Evolutionary conservation across 1,284 basidiomycete species (phyloP), one percentile per base, ranked within the genome.

Genomic region (Neonothopanus nambi): DNA sequence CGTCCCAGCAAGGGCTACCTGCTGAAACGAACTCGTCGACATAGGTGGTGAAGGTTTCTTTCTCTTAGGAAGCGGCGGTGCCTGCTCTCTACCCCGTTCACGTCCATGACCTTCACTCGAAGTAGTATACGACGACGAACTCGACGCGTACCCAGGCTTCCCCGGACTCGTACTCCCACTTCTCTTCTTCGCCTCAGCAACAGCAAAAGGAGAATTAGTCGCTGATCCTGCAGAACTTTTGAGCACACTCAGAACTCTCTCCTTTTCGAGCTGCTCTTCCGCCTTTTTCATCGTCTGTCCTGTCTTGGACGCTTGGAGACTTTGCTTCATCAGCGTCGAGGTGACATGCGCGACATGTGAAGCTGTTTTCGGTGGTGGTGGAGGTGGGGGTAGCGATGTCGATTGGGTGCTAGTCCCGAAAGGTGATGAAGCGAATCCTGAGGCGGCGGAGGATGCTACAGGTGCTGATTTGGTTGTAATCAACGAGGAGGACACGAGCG

Each of bases 181-280:
- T 5, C 66, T 55, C 13, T 60, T 58, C 2, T 37, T n/a, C 5
- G 18, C 48, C 41, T 28, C 45, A 37, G 50, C 51, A 40, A 38
- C 49, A 36, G 35, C 44, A 5, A 56, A 59, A 12, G 63, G 57
- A 2, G 61, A 61, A 6, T 57, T 48, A 0, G 50, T 41, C 7
- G 20, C 36, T n/a, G 59, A 55, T 17, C 28, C 13, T 33, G 70
- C 65, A 51, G 72, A 75, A 59, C 75, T 77, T 67, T 85, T 85
- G 26, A 90, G 73, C 5, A 90, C 82, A 61, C 85, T 81, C 53
- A 88, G 69, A n/a, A 88, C 77, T 17, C 87, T 74, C 63, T 86
- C 83, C 57, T 80, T 78, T 64, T 86, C 85, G n/a, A 87, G 71
- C 56, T 79, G 76, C 43, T 81, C 80, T 60, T 89, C 84, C 0